Base-by-base conservation (phyloP, 176 grass and related monocot species). In the Phoenix dactylifera region DNA sequence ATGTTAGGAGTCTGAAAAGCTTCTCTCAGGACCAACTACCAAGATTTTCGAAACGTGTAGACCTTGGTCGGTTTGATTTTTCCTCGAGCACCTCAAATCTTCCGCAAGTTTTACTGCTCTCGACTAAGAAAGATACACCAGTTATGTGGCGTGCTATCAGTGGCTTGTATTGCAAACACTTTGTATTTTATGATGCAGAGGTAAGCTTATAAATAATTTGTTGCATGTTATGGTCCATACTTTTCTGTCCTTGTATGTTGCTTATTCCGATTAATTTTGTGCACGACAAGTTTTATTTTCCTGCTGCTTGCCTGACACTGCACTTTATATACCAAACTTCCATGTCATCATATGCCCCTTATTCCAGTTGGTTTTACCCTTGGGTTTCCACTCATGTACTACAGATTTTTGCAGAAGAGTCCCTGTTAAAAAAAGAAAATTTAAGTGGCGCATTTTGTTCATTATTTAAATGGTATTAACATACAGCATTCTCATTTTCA, bases 1-100 rank as follows among this genome's bases (percentile, higher is more conserved):
- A 91, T 76, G 26, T 76, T 50, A 90, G 76, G 72, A 97, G 81
- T 76, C 69, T 97, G 76, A 97, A 91, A 67, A 74, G n/a, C 50
- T 97, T 97, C 69, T 85, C 78, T 72, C 87, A 91, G 51, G 87
- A 91, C 51, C 84, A 97, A 54, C 71, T 96, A 68, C 92, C 92
- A 64, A 79, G 80, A 68, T 90, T 88, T 80, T 96, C 92, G 50
- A 96, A 59, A 72, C 63, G 83, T 39, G 75, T 90, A 75, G 80
- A 87, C 51, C 66, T 82, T 25, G 55, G 22, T 62, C 77, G 74
- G 59, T 85, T 87, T 70, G 82, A 55, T 52, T 90, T 87, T 67
- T 78, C 83, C 35, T 70, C 22, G 22, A 77, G 75, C 51, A 54
- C 60, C 54, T 64, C 68, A 49, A 91, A 76, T 54, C 81, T 83